Evolutionary conservation across 192 early-diverging fungal species (phyloP), one percentile per base, ranked within the genome.

Genomic region (Linderina pennispora): DNA sequence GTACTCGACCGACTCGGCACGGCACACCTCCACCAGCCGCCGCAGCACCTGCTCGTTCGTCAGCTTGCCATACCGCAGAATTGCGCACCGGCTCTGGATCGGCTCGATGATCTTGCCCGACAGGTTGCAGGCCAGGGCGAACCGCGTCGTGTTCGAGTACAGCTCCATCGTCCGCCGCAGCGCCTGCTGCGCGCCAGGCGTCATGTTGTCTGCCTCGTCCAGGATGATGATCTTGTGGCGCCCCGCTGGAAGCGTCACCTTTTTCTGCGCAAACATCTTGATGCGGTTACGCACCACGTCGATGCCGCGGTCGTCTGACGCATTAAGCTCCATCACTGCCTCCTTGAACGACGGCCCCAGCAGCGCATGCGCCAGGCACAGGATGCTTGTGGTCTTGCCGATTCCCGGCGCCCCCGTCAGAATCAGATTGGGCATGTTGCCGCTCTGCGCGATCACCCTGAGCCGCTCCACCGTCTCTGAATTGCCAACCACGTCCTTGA

Each of bases 131-230:
- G 96, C 96, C 13, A 97, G 68, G 4, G 91, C 93, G 75, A 99
- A 99, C 20, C 96, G 80, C 9, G 96, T 99, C 1, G 92, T 97
- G 41, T 77, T 78, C 13, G 91, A 91, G 66, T 91, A 99, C 33
- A 97, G 86, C 62, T 99, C 96, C 94, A 99, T 99, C 0, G 91
- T 99, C 35, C 94, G 81, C 47, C 96, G 82, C 47, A 99, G 79
- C 23, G 96, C 96, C 62, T 99, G 94, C 57, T 99, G 96, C 6
- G 96, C 96, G 17, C 87, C 90, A 23, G 84, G 73, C 8, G 94
- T 97, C 96, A 99, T 97, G 62, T 89, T 94, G 62, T 99, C 96
- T n/a, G 92, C 96, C 75, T 99, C 96, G 62, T 99, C 96, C 43
- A 99, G 68, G 63, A 99, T 96, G 32, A 99, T 75, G 52, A 91